These are phyloP conservation scores for Mycena polygramma DNA, from an alignment of 768 basidiomycete genomes.

Conservation along the genomic window DNA sequence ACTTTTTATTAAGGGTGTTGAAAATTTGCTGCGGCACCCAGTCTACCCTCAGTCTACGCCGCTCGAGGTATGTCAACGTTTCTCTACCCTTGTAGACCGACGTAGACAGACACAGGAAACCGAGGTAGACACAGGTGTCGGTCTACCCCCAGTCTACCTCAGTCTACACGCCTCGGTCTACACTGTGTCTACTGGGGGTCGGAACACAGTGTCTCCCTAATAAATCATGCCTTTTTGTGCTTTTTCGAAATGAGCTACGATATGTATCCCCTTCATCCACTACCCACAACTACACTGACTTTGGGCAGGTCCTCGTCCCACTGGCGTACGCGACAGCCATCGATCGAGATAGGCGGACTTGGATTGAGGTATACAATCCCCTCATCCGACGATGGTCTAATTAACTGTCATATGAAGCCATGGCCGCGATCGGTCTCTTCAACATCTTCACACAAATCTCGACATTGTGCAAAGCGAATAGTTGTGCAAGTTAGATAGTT, in stretches of 20 bases:
- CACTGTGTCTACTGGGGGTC: too few species aligned
- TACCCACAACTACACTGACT: not conserved
- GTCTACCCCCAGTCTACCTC: too few species aligned
- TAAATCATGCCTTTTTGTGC: constrained; percentile 23
- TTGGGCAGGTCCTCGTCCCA: constrained; percentile 26
- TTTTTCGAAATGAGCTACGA: constrained; percentile 33
- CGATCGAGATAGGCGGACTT: constrained; percentile 62
- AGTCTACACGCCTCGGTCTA: too few species aligned
- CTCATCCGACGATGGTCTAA: not conserved
- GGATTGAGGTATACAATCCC: constrained; percentile 47
- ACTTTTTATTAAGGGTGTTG: too few species aligned
- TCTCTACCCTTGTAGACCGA: too few species aligned
- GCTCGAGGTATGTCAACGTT: too few species aligned
- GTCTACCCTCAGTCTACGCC: too few species aligned
- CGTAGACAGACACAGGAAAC: too few species aligned
- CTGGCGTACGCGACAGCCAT: constrained; percentile 58
- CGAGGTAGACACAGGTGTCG: too few species aligned
- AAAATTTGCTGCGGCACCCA: too few species aligned
- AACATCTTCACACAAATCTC: constrained; percentile 59
- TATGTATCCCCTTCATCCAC: not conserved
- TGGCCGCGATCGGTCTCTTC: constrained; percentile 57
- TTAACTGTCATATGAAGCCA: constrained; percentile 40
- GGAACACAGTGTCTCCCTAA: too few species aligned
- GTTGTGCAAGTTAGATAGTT: too few species aligned
- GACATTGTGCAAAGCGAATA: constrained; percentile 10